phyloP scores from a whole-genome alignment of 2,329 filamentous ascomycete species.

The Hymenoscyphus albidus region DNA sequence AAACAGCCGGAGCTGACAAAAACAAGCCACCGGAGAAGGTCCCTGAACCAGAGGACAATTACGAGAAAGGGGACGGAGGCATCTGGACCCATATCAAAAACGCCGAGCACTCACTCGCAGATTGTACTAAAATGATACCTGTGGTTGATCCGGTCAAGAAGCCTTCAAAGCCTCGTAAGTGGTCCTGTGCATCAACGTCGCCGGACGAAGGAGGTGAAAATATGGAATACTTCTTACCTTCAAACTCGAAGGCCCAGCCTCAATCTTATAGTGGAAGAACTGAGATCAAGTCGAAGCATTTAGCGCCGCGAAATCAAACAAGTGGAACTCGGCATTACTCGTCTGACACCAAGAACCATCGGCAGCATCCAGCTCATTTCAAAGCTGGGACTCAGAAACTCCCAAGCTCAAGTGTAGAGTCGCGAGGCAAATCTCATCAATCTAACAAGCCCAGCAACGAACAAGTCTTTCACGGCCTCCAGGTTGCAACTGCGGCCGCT shows the following conservation, averaged over 20 bases:
- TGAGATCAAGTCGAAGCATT: not conserved
- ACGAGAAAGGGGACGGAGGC: not conserved
- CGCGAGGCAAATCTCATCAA: conserved; percentile 4
- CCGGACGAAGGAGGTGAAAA: not conserved
- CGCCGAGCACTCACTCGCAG: conserved; percentile 9
- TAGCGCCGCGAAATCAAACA: not conserved
- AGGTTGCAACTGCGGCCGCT: conserved; percentile 53
- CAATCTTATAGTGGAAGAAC: not conserved
- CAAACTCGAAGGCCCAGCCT: not conserved
- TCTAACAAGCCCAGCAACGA: conserved; percentile 33
- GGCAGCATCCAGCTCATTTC: not conserved
- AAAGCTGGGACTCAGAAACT: not conserved
- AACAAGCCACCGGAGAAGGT: not conserved
- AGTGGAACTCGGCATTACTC: not conserved
- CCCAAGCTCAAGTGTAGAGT: not conserved
- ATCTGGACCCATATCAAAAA: conserved; percentile 3
- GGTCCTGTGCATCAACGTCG: not conserved
- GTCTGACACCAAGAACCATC: not conserved
- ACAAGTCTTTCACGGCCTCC: conserved; percentile 52
- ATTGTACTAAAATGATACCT: conserved; percentile 15
- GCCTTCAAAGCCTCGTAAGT: conserved; percentile 10
- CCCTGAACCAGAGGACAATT: not conserved
- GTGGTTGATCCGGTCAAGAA: conserved; percentile 21
- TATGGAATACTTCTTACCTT: not conserved
- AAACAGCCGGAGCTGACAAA: not conserved